These are phyloP conservation scores for Boechera divaricarpa DNA, from an alignment of 345 rosid species.

Conservation along the genomic window DNA sequence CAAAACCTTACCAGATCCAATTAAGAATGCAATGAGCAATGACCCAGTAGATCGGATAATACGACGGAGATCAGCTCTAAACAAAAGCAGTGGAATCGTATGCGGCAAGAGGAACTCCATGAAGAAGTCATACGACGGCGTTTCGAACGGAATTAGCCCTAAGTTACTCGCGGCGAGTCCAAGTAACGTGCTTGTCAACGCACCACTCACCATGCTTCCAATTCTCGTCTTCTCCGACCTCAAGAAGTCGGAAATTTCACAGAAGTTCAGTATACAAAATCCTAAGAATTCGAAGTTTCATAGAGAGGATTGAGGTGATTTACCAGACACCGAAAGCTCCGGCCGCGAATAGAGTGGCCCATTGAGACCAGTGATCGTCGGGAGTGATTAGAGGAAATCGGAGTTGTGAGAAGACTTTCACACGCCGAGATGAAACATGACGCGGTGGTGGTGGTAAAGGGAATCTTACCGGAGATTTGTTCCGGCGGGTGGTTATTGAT, in stretches of 20 bases:
- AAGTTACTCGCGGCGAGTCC: constrained; percentile 82
- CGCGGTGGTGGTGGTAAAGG: neutral
- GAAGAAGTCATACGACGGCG: constrained; percentile 66
- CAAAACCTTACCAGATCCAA: constrained; percentile 63
- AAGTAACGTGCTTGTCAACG: constrained; percentile 75
- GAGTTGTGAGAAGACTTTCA: constrained; percentile 49
- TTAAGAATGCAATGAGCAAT: constrained; percentile 74
- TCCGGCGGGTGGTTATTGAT: constrained; percentile 6
- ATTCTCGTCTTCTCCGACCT: constrained; percentile 88
- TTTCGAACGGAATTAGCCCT: constrained; percentile 66
- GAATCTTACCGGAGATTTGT: constrained; percentile 23
- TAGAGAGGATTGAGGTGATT: constrained; percentile 18
- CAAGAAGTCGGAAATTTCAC: neutral
- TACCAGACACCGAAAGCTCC: constrained; percentile 94
- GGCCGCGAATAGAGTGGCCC: constrained; percentile 79
- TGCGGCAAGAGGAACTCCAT: constrained; percentile 74
- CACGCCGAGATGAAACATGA: constrained; percentile 30
- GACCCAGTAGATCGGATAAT: constrained; percentile 67
- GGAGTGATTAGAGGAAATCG: constrained; percentile 66
- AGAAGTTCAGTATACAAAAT: neutral
- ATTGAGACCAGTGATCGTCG: constrained; percentile 75
- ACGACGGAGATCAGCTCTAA: constrained; percentile 79
- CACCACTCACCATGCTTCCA: constrained; percentile 79
- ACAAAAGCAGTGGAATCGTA: constrained; percentile 70
- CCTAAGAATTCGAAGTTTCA: neutral